Conservation (phyloP, 805 yeast genomes). For the Debaryomyces castellii region DNA sequence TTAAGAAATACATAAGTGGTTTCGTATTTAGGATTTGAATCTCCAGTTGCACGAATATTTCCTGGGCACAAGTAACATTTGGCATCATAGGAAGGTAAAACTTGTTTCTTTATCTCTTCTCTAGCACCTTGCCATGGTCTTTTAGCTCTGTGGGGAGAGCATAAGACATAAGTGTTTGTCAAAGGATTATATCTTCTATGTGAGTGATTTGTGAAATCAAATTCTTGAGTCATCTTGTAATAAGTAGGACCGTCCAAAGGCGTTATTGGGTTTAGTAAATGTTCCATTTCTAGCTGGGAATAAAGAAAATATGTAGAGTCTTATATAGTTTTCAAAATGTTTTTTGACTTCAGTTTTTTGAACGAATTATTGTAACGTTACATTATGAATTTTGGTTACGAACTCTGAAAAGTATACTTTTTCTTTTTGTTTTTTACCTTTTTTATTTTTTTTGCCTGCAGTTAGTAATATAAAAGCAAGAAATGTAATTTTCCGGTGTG, state of each 20-base stretch:
- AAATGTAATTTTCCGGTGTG: neutral
- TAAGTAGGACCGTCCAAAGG: constrained; percentile 15
- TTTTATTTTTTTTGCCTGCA: neutral
- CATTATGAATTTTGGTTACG: constrained; percentile 2
- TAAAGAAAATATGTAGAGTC: neutral
- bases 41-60: constrained; percentile 63
- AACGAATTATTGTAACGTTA: constrained; percentile 7
- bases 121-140: constrained; percentile 82
- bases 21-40: constrained; percentile 54
- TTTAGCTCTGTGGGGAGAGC: constrained; percentile 75
- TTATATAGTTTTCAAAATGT: neutral
- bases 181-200: constrained; percentile 73
- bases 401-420: neutral
- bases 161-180: constrained; percentile 65
- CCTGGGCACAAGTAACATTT: constrained; percentile 75
- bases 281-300: constrained; percentile 10
- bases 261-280: constrained; percentile 20
- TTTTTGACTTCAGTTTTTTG: neutral
- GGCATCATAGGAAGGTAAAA: constrained; percentile 57
- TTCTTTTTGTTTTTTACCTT: neutral
- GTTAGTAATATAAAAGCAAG: neutral
- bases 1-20: constrained; percentile 62
- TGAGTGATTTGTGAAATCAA: constrained; percentile 56
- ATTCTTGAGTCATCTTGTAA: constrained; percentile 22
- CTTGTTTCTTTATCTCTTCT: constrained; percentile 45